Evolutionary conservation across 768 basidiomycete genomes (phyloP).

Genomic region (Mycena galopus): DNA sequence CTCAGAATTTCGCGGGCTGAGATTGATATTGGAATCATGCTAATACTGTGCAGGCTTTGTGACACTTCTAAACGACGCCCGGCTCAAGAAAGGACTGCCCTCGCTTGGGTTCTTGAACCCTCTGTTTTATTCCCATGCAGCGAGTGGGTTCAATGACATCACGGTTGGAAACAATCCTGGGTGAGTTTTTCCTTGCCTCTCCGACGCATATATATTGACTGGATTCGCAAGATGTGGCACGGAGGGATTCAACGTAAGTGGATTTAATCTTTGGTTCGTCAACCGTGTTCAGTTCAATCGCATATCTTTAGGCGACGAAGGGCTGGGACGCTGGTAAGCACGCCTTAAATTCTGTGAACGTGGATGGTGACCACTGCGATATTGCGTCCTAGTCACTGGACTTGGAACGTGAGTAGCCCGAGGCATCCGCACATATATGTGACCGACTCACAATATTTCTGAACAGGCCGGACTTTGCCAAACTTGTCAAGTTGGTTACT

Average conservation of each 20-base stretch:
- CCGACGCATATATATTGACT: not conserved
- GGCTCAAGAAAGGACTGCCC: constrained; percentile 56
- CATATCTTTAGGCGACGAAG: constrained; percentile 49
- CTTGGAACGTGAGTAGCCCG: constrained; percentile 56
- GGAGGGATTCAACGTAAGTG: constrained; percentile 68
- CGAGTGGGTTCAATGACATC: constrained; percentile 66
- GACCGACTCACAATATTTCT: not conserved
- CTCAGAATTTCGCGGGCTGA: too few relatives aligned
- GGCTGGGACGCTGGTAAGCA: constrained; percentile 73
- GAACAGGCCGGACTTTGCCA: constrained; percentile 60
- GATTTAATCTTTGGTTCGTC: not conserved
- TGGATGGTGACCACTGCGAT: constrained; percentile 34
- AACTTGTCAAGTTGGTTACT: constrained; percentile 55
- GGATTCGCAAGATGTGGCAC: constrained; percentile 60
- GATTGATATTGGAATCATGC: not conserved
- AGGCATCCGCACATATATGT: too few relatives aligned
- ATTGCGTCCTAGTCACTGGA: constrained; percentile 57
- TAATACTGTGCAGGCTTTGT: constrained; percentile 58
- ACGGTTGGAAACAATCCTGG: constrained; percentile 64
- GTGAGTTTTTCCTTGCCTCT: not conserved
- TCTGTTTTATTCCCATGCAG: constrained; percentile 61
- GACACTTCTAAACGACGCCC: constrained; percentile 72
- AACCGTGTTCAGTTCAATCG: constrained; percentile 1
- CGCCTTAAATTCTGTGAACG: constrained; percentile 32
- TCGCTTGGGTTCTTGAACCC: constrained; percentile 77